Evolutionary conservation across 176 grass and related monocot genomes (phyloP).

Genomic region (Rhynchospora tenuis): DNA sequence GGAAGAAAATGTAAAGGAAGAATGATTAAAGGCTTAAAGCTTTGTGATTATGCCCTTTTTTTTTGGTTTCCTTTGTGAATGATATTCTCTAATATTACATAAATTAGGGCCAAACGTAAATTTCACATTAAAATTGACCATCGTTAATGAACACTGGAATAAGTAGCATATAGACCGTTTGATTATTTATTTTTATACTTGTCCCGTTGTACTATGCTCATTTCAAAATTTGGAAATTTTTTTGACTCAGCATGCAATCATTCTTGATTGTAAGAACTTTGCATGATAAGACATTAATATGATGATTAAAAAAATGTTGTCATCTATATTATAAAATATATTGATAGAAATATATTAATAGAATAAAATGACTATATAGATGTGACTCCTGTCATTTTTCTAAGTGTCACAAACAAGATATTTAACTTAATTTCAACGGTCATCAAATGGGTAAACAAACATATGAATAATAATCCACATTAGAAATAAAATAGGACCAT

Average conservation of each 20-base stretch:
- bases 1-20: constrained; percentile 15
- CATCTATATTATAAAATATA: neutral
- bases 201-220: neutral
- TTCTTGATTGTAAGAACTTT: neutral
- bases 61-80: neutral
- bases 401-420: neutral
- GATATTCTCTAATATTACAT: neutral
- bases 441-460: neutral
- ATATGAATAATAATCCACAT: neutral
- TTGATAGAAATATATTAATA: neutral
- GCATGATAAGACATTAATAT: neutral
- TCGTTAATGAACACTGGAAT: neutral
- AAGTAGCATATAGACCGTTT: neutral
- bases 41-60: neutral
- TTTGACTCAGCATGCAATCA: neutral
- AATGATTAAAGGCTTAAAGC: neutral
- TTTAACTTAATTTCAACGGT: neutral
- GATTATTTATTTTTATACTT: neutral
- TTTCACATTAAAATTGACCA: neutral
- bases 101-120: neutral
- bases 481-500: neutral
- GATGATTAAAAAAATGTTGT: neutral
- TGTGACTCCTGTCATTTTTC: neutral
- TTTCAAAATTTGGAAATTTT: neutral
- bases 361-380: neutral